phyloP scores from a whole-genome alignment of 2,329 filamentous ascomycete species.

The Tolypocladium amazonense region DNA sequence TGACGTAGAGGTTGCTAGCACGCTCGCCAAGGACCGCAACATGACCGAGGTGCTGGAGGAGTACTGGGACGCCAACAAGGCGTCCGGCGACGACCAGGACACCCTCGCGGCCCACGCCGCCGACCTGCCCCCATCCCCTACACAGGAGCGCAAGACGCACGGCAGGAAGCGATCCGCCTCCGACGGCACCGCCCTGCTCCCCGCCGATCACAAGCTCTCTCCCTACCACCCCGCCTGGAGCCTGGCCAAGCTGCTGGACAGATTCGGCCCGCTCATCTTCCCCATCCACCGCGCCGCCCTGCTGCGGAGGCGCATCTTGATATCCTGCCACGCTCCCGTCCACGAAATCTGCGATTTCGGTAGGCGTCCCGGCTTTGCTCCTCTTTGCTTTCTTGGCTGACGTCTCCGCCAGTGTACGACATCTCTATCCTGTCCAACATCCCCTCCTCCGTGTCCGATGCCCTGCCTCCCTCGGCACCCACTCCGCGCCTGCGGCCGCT shows the following conservation, averaged over 20 bases:
- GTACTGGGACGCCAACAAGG: conserved; percentile 60
- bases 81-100: conserved; percentile 25
- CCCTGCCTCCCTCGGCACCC: conserved; percentile 52
- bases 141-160: conserved; percentile 30
- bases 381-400: conserved; percentile 3
- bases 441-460: conserved; percentile 59
- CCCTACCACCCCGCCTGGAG: conserved; percentile 80
- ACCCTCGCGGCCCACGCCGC: conserved; percentile 12
- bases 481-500: conserved; percentile 64
- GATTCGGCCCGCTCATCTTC: conserved; percentile 85
- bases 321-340: conserved; percentile 79
- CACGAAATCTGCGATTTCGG: conserved; percentile 82
- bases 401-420: conserved; percentile 62
- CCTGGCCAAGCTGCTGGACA: conserved; percentile 64
- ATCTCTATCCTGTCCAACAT: conserved; percentile 89
- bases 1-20: conserved; percentile 23
- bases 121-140: conserved; percentile 24
- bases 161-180: conserved; percentile 49
- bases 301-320: conserved; percentile 75
- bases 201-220: conserved; percentile 56
- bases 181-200: conserved; percentile 47
- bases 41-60: conserved; percentile 56
- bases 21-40: conserved; percentile 54
- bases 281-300: conserved; percentile 82
- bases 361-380: conserved; percentile 27